These are phyloP conservation scores for Thalassiosira ordinaria DNA, from an alignment of 352 stramenopile species.

Conservation along the genomic window DNA sequence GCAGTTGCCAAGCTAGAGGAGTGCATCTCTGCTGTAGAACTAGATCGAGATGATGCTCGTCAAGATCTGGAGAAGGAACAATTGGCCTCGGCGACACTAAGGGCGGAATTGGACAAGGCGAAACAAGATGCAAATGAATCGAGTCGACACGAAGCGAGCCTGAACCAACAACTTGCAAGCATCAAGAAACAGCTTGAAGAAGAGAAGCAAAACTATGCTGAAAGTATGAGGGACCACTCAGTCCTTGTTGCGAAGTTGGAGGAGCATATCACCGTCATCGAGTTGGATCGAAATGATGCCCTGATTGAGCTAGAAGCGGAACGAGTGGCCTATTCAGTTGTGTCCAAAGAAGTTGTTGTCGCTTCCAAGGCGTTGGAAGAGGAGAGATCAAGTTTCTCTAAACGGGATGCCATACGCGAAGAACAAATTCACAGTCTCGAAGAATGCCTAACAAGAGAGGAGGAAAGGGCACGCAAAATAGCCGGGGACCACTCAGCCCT, in stretches of 20 bases:
- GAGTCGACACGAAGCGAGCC: background rate
- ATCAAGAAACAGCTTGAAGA: slow-evolving; percentile 14
- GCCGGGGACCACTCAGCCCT: no score
- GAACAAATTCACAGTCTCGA: no score
- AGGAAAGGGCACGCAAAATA: background rate
- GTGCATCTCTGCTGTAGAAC: no score
- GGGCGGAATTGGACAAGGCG: no score
- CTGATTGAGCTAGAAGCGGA: background rate
- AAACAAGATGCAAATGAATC: no score
- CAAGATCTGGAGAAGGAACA: no score
- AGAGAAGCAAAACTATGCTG: background rate
- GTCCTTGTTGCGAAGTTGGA: background rate
- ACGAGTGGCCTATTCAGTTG: background rate
- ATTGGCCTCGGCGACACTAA: no score
- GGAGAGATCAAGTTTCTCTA: no score
- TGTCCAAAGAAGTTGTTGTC: slow-evolving; percentile 11
- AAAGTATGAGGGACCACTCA: background rate
- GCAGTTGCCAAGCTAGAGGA: no score
- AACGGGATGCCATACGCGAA: background rate
- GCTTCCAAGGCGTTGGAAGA: slow-evolving; percentile 21
- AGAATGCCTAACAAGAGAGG: background rate
- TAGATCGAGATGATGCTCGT: no score
- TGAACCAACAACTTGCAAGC: background rate
- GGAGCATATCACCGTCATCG: background rate
- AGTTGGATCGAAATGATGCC: slow-evolving; percentile 10